A percentile compares a stretch with the other conserved stretches of the same genome.
Conservation (phyloP, 306 rosid genomes). For the Acacia acuminata region DNA sequence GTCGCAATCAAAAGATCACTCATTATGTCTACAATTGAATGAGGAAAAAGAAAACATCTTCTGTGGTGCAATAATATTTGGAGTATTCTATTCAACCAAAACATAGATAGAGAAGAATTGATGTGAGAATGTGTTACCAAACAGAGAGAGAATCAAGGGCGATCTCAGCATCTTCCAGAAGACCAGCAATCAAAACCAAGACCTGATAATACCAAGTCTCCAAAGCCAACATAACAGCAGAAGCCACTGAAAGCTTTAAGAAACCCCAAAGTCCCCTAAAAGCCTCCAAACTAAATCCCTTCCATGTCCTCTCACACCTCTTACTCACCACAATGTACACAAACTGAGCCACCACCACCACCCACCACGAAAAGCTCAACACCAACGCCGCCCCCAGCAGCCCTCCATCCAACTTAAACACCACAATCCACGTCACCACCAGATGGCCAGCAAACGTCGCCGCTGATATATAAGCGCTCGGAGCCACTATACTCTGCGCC, state of each 20-base stretch:
- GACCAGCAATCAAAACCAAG: slow-evolving; percentile 50
- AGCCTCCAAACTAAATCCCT: slow-evolving; percentile 44
- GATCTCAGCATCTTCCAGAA: slow-evolving; percentile 51
- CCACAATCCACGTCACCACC: slow-evolving; percentile 43
- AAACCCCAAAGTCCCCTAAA: slow-evolving; percentile 51
- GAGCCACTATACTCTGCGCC: slow-evolving; percentile 55
- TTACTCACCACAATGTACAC: slow-evolving; percentile 38
- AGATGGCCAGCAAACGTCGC: slow-evolving; percentile 37
- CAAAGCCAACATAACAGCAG: slow-evolving; percentile 56
- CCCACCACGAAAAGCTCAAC: slow-evolving; percentile 60
- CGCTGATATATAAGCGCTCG: slow-evolving; percentile 47
- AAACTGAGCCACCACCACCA: slow-evolving; percentile 50
- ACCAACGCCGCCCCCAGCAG: slow-evolving; percentile 45
- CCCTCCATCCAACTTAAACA: slow-evolving; percentile 41
- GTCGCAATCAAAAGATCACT: no score
- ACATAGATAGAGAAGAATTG: no score
- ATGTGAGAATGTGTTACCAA: slow-evolving; percentile 36
- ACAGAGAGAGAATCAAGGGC: slow-evolving; percentile 55
- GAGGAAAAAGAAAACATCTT: no score
- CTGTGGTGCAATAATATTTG: no score
- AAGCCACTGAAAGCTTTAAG: slow-evolving; percentile 50
- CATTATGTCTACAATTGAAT: no score
- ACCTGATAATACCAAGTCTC: slow-evolving; percentile 61
- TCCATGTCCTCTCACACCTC: slow-evolving; percentile 48
- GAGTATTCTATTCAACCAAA: no score